These are phyloP conservation scores for Dentiscutata heterogama DNA, from an alignment of 371 early-diverging fungal species.

Conservation along the genomic window DNA sequence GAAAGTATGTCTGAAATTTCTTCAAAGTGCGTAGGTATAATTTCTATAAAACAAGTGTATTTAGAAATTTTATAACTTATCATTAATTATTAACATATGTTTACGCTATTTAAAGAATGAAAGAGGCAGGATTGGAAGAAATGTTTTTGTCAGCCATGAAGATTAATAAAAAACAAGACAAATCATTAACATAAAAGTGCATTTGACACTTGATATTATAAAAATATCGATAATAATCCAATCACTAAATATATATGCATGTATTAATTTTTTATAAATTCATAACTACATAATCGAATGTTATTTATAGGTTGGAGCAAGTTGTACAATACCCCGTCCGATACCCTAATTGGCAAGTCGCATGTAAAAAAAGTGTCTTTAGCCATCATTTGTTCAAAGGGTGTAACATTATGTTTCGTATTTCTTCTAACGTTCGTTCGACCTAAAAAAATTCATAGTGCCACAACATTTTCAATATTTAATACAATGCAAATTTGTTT, in stretches of 20 bases:
- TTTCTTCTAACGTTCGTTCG: background rate
- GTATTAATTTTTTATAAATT: too few relatives aligned
- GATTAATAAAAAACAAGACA: constrained; percentile 23
- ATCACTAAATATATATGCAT: too few relatives aligned
- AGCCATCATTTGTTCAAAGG: background rate
- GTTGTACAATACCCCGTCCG: too few relatives aligned
- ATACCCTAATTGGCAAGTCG: too few relatives aligned
- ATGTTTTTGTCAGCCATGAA: constrained; percentile 30
- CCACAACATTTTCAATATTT: background rate
- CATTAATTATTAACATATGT: background rate
- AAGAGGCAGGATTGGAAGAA: constrained; percentile 18
- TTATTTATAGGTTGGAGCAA: too few relatives aligned
- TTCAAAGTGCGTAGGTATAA: background rate
- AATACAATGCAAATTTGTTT: background rate
- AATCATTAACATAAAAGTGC: background rate
- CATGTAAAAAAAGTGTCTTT: background rate
- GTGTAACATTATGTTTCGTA: background rate
- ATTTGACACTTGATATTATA: background rate
- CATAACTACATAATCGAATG: too few relatives aligned
- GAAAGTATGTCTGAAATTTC: constrained; percentile 30
- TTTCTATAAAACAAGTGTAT: background rate
- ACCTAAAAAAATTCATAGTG: background rate
- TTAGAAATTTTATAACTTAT: background rate
- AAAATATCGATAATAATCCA: too few relatives aligned
- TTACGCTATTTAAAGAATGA: constrained; percentile 6